Base-by-base conservation (phyloP, 225 moss, liverwort and hornwort species). In the Sphagnum contortum region DNA sequence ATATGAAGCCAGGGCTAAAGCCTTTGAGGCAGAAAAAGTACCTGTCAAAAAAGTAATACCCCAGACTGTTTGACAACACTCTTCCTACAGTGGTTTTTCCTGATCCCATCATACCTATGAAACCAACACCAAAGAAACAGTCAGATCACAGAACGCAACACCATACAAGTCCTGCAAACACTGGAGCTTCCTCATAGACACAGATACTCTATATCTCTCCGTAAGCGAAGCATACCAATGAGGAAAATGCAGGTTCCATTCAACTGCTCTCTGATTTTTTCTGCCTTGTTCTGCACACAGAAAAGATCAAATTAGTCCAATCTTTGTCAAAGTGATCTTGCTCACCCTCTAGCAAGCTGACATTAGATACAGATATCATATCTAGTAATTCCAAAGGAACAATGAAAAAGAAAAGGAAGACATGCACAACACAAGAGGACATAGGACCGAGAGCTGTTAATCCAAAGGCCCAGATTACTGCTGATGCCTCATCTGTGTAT, bases 21-120 rank as follows among this genome's bases (percentile, higher is more conserved):
- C 52, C 6, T 52, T 5, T 52, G 52, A 52, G 52, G 52, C 7
- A 52, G 52, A 5, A 52, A 52, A 9, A 5, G 51, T 75, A 95
- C 95, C 92, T 98, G 80, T 98, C 96, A 52, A 75, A 84, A 65
- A 87, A 98, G 2, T 51, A 60, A 60, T 91, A 98, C 14, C 72
- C 77, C 55, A 98, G 81, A n/a, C 89, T 75, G 5, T 88, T 83
- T 7, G 89, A 77, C 59, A 98, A 57, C 57, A 83, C 48, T 67
- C 83, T 77, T 12, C 91, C 96, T 4, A 98, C 89, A 3, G 96
- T 93, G 5, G 89, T 79, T 70, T 93, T 98, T 46, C 96, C 96
- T 46, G 83, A 81, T 5, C 89, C 96, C 96, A 93, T 98, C 96
- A 98, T 98, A 29, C 96, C 83, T 80, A 68, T 50, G 29, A 29